These are phyloP conservation scores for Kingdonia uniflora DNA, from an alignment of 164 flowering plant species.

Conservation along the genomic window DNA sequence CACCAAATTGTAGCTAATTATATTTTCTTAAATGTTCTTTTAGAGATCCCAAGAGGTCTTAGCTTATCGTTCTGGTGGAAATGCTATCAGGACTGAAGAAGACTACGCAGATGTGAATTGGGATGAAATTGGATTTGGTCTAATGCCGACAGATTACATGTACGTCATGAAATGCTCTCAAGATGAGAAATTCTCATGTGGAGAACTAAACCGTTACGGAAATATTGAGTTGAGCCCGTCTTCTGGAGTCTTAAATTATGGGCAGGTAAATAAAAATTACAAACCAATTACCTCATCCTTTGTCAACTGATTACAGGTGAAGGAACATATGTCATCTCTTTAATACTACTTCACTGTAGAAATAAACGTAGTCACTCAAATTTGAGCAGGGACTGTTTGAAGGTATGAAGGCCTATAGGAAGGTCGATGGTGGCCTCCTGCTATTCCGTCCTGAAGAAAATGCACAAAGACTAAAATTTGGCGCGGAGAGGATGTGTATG, in stretches of 20 bases:
- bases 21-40: neutral
- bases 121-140: slow-evolving; percentile 61
- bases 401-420: slow-evolving; percentile 78
- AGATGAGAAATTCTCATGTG: slow-evolving; percentile 38
- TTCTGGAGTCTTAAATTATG: slow-evolving; percentile 70
- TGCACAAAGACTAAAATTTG: slow-evolving; percentile 61
- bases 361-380: neutral
- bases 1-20: neutral
- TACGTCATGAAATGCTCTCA: slow-evolving; percentile 39
- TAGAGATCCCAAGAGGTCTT: neutral
- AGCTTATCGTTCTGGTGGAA: neutral
- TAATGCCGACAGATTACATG: slow-evolving; percentile 69
- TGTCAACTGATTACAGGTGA: neutral
- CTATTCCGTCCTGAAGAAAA: slow-evolving; percentile 84
- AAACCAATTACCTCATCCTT: neutral
- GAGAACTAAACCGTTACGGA: slow-evolving; percentile 54
- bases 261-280: slow-evolving; percentile 37
- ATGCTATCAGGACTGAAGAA: neutral
- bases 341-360: too few relatives aligned
- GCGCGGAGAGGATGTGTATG: slow-evolving; percentile 94
- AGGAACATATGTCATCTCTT: neutral
- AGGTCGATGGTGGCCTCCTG: slow-evolving; percentile 41
- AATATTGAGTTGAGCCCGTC: slow-evolving; percentile 72
- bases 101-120: slow-evolving; percentile 44
- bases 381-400: slow-evolving; percentile 60